Base-by-base conservation (phyloP, 2,329 filamentous ascomycete genomes). In the Didymella sp. region DNA sequence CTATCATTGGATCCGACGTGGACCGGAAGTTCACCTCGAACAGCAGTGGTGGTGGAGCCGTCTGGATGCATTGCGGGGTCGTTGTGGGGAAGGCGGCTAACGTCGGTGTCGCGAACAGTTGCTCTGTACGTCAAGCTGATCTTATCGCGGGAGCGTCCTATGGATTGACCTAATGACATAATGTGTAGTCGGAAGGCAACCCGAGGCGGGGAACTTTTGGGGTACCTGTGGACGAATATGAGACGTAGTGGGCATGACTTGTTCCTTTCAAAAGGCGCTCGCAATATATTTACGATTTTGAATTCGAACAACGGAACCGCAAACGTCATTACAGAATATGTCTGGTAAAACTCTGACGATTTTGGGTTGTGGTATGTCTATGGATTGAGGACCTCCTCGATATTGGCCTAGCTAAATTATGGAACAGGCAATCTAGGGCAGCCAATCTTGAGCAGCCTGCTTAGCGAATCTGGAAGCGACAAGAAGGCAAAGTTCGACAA, bases 381-480 rank as follows among this genome's bases (percentile, higher is more conserved):
- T n/a, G n/a, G n/a, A n/a, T 50, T 17, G 9, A 25, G 6, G 30
- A 37, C 15, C 17, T 11, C 21, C 4, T 42, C 24, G 7, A 8
- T 7, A 3, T 8, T 12, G 6, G 13, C 30, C 17, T 40, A 33
- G 25, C 48, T 47, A 31, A 46, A 25, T 41, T 4, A n/a, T 31
- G 40, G 41, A 25, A n/a, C 40, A 78, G 77, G 77, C 46, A 78
- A 78, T 37, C 63, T 78, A 30, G 76, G 76, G 27, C 73, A 69
- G 2, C 71, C 77, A 15, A 78, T 79, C 24, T 58, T 79, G 17
- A 67, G 69, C 53, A 73, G 73, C 22, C 52, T 79, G 19, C 47
- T 77, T 35, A 64, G 65, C 21, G 61, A 57, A n/a, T 24, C 60
- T 44, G 37, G 52, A 30, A 44, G 59, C 48, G 45, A 56, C 2